phyloP scores from a whole-genome alignment of 2,329 filamentous ascomycete species.

The Metarhizium rileyi region DNA sequence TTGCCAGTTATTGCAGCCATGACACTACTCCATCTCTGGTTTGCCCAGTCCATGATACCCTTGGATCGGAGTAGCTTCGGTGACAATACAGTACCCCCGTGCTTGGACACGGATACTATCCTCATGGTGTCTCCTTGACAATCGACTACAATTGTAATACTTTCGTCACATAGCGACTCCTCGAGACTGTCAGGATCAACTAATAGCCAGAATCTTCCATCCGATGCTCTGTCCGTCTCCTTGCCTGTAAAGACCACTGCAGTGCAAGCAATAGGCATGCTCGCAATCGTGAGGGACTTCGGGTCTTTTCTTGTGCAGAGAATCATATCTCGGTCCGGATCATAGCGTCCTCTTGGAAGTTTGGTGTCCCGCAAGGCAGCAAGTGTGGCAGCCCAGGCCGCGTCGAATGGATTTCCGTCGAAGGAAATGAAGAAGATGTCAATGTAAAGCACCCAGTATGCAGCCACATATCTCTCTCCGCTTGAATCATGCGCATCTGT shows the following conservation, averaged over 20 bases:
- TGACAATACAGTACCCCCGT: constrained; percentile 64
- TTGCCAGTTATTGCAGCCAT: constrained; percentile 19
- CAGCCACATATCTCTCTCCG: constrained; percentile 49
- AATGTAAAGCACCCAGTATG: constrained; percentile 92
- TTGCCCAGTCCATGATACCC: constrained; percentile 35
- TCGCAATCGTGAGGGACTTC: constrained; percentile 47
- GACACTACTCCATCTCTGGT: constrained; percentile 26
- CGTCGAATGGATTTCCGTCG: constrained; percentile 86
- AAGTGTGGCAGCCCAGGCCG: constrained; percentile 75
- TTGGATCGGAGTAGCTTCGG: constrained; percentile 55
- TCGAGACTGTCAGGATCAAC: constrained; percentile 86
- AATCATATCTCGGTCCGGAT: constrained; percentile 68
- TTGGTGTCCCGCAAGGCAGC: constrained; percentile 71
- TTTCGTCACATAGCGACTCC: constrained; percentile 74
- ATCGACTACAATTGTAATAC: constrained; percentile 75
- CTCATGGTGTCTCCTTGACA: constrained; percentile 39
- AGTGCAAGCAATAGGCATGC: constrained; percentile 65
- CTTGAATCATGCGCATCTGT: constrained; percentile 19
- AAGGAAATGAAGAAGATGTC: constrained; percentile 91
- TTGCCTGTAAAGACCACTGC: constrained; percentile 68
- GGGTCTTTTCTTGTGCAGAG: constrained; percentile 58
- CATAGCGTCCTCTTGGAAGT: constrained; percentile 73
- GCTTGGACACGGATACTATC: constrained; percentile 70
- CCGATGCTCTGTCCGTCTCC: constrained; percentile 35
- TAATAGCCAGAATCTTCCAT: constrained; percentile 61